Base-by-base conservation (phyloP, 371 early-diverging fungal genomes). In the Thermomucor indicae-seudaticae region DNA sequence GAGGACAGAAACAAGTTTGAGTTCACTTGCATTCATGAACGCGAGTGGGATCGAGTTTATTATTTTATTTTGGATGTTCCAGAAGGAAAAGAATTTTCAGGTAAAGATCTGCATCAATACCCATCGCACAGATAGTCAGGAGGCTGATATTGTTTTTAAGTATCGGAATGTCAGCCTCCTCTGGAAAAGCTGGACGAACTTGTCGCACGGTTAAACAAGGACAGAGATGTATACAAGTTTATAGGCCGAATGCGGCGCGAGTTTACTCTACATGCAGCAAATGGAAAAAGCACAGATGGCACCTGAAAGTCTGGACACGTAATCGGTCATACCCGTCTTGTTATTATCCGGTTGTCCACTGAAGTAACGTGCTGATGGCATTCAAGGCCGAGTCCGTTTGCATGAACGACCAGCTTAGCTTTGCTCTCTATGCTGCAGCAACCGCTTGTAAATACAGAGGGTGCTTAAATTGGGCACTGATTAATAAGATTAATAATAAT, bases 11-110 rank as follows among this genome's bases (percentile, higher is more conserved):
- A 47, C 12, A 44, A 37, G 20, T 52, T 52, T 29, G 38, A 25
- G 17, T 52, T 52, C n/a, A 52, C 19, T 7, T 32, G 34, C 17
- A 44, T 52, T 17, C 28, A 52, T 29, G 38, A 43, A 38, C 20
- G n/a, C 6, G n/a, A 52, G 17, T 34, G 28, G 43, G 53, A 52
- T 11, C 20, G 23, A 22, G 27, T 27, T 10, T 52, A 17, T 27
- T 52, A 27, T 7, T 35, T 52, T 30, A 35, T 37, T 7, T 31
- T 52, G 23, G 20, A 39, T 29, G 10, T 45, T 11, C 27, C 28
- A 14, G 20, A 24, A 1, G 38, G 37, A 16, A 29, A 43, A 6
- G 19, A 14, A 1, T 52, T 45, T 52, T 52, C 53, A 34, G 53
- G 53, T 44, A 52, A 35, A 6, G 12, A 22, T 35, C 8, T 19